Base-by-base conservation (phyloP, 176 grass and related monocot genomes). In the Raddia guianensis region DNA sequence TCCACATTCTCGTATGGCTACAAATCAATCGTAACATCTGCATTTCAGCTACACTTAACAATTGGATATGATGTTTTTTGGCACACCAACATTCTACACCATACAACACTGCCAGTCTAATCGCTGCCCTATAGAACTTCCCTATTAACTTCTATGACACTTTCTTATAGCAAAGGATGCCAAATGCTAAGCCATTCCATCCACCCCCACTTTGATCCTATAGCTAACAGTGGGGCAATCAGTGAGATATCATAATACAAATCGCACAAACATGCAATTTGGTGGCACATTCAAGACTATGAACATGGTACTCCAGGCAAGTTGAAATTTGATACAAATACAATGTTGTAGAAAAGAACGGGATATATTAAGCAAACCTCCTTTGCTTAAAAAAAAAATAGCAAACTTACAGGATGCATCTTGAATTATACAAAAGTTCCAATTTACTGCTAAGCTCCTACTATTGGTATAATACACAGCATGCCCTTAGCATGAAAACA, bases 391-490 rank as follows among this genome's bases (percentile, higher is more conserved):
- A 40, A 40, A 40, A 40, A 34, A 40, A 72, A 12, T 59, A 78
- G n/a, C 72, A 49, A 66, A 70, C 43, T 67, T 78, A n/a, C n/a
- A 73, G 42, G 21, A 79, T 60, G 50, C 60, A 51, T 74, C 20
- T 14, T 35, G 34, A 68, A 51, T 68, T 19, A 61, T 9, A 53
- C 37, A 40, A 40, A 19, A 61, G n/a, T n/a, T n/a, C n/a, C n/a
- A n/a, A 2, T 66, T 77, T 65, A 56, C 43, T 50, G 12, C 59
- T 59, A 45, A 50, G 50, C 70, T 83, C 78, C 50, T 67, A 78
- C 9, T 44, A 45, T 2, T 72, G 32, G 40, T 70, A 49, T 46
- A 19, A 78, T 43, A 54, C n/a, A n/a, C 48, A 50, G 46, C 48
- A 50, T 51, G 3, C 34, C 35, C 70, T 8, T 63, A 18, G 48